A percentile compares a stretch with the other conserved stretches of the same genome.
phyloP scores from a whole-genome alignment of 2,329 filamentous ascomycete genomes.

The Hypomyces perniciosus region DNA sequence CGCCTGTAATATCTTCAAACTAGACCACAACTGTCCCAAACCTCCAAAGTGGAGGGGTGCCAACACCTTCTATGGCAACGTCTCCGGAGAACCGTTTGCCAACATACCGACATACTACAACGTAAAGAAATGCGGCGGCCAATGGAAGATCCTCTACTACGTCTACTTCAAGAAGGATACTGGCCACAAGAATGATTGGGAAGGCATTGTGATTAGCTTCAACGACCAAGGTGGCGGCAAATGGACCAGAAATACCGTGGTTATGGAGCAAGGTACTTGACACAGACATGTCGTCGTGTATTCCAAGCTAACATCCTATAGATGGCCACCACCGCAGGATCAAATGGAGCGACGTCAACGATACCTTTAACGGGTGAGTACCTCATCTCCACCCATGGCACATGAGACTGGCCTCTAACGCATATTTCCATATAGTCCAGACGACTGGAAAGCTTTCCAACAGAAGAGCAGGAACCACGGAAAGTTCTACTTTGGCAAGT shows the following conservation, averaged over 20 bases:
- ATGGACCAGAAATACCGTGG: constrained; percentile 13
- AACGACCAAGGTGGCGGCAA: constrained; percentile 14
- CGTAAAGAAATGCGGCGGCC: constrained; percentile 13
- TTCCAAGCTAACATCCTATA: not conserved
- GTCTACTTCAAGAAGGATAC: constrained; percentile 22
- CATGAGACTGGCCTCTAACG: too few species aligned
- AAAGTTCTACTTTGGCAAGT: constrained; percentile 17
- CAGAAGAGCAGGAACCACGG: constrained; percentile 16
- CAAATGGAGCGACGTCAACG: constrained; percentile 17
- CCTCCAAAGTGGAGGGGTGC: constrained; percentile 13
- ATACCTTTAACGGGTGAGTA: constrained; percentile 17
- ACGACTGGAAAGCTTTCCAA: constrained; percentile 13
- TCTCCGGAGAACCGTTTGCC: constrained; percentile 12
- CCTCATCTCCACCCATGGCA: too few species aligned
- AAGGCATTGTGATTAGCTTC: constrained; percentile 18
- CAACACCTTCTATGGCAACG: constrained; percentile 16
- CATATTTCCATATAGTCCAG: not conserved
- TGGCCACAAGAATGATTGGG: constrained; percentile 21
- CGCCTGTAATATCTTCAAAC: constrained; percentile 14
- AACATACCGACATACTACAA: constrained; percentile 17
- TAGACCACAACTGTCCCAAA: constrained; percentile 8
- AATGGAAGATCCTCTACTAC: constrained; percentile 20
- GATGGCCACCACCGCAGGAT: constrained; percentile 14
- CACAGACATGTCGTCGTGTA: too few species aligned
- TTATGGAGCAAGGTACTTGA: constrained; percentile 13